Evolutionary conservation across 1,139 yeast genomes (phyloP), one percentile per base, ranked within the genome.

Genomic region (Suhomyces taliae): DNA sequence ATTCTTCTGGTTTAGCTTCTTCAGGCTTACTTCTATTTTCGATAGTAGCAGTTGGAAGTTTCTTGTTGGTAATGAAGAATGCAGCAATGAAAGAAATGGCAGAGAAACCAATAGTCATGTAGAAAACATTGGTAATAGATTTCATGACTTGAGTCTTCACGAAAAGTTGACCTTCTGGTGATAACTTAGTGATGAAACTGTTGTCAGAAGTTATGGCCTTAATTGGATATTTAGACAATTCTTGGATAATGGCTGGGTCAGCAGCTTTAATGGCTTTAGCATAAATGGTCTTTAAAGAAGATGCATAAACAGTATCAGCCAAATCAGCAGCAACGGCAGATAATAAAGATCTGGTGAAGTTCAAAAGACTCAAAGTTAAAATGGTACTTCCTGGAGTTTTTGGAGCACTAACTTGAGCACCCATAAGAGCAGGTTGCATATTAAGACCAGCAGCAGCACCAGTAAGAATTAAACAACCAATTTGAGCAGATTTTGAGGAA

Each of bases 351-450:
- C 76, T 66, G 27, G 50, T 47, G 48, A 70, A 69, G 50, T 65
- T 65, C 27, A 68, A 35, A 41, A 65, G 64, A 4, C 72, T 59
- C 4, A 76, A 70, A 7, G 74, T 61, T 65, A 70, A 56, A 40
- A 74, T 72, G 27, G 62, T 59, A 7, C 69, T 66, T n/a, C 76
- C 76, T 3, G 70, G 66, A 6, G 66, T 57, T 45, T 66, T 63
- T 27, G 76, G 76, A 4, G 76, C 74, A 14, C 58, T 52, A 3
- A 71, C 53, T 53, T 70, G 75, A 3, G 69, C 59, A 4, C 64
- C 56, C 27, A 67, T 56, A 10, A 69, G 46, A 2, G 62, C 41
- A n/a, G 65, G 53, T 55, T 70, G 76, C 62, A 68, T 56, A 43
- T 55, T 55, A 7, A 63, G 41, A 7, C 76, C 76, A 26, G 57